Evolutionary conservation across 169 alveolate genomes (phyloP), one percentile per base, ranked within the genome.

Genomic region (Besnoitia besnoiti): DNA sequence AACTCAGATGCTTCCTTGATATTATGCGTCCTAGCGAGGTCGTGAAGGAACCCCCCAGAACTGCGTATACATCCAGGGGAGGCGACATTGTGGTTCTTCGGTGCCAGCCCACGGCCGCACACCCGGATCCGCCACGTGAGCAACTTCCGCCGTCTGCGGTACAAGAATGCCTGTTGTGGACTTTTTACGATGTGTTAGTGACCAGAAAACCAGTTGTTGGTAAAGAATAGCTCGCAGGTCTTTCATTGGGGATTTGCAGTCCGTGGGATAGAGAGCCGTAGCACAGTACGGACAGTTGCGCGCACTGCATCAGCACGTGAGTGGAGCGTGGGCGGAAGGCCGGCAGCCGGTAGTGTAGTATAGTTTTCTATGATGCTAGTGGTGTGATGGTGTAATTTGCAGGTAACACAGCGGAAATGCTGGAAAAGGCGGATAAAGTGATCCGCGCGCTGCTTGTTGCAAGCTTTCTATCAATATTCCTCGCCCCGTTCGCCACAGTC

Each of bases 401-500:
- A 55, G 67, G 67, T 19, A 8, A 55, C 27, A 19, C 67, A 8
- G 67, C 67, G 1, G 67, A 19, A n/a, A 21, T 55, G 67, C 30
- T 55, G 67, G 67, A 55, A 19, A 55, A 55, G 7, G 3, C 24
- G 12, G 67, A 19, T 55, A 55, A 19, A 55, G 30, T 55, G 67
- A 19, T 55, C 67, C 12, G 30, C 67, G 33, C 24, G 82, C 82
- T 73, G n/a, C 46, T 73, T n/a, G 27, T 7, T 1, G 82, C 82
- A 37, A 42, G 12, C 46, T 12, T 73, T 8, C 16, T 73, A 37
- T 73, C n/a, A 1, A 2, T 73, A 16, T 73, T 73, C 82, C n/a
- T 73, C 46, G 82, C 82, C 44, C 82, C 82, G 0, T 24, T 19
- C 46, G n/a, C 16, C n/a, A 73, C 82, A n/a, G 82, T 73, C n/a